Percentiles rank a stretch among this genome's conserved stretches.
Evolutionary conservation across 2,329 filamentous ascomycete species (phyloP).

Genomic region (Botrytis tulipae): DNA sequence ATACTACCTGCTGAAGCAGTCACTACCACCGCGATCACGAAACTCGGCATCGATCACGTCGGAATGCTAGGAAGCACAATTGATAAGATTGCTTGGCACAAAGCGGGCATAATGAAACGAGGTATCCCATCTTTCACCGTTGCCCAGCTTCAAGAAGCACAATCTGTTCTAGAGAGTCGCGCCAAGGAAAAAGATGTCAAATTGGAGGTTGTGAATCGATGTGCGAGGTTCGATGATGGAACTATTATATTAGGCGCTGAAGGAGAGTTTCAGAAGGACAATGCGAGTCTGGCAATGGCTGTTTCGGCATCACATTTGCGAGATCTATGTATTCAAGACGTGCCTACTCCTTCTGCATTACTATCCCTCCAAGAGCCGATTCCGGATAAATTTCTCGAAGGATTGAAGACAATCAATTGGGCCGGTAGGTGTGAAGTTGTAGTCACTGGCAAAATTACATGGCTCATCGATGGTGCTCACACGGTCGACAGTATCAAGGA

Average conservation of each 20-base stretch:
- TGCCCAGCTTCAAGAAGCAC: constrained; percentile 53
- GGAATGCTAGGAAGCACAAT: constrained; percentile 76
- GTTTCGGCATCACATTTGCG: constrained; percentile 53
- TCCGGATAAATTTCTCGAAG: constrained; percentile 63
- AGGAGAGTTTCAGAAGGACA: constrained; percentile 56
- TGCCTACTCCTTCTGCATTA: constrained; percentile 5
- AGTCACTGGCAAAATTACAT: constrained; percentile 58
- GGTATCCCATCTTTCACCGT: constrained; percentile 63
- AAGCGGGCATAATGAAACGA: constrained; percentile 79
- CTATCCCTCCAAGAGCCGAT: constrained; percentile 39
- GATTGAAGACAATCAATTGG: constrained; percentile 71
- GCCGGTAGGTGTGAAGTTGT: constrained; percentile 73
- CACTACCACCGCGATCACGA: constrained; percentile 71
- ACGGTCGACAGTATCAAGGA: constrained; percentile 84
- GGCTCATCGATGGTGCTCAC: constrained; percentile 94
- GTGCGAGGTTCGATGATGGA: constrained; percentile 44
- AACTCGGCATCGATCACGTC: constrained; percentile 81
- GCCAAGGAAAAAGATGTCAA: constrained; percentile 44
- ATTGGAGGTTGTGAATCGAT: constrained; percentile 31
- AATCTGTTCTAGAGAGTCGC: constrained; percentile 59
- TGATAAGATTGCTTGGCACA: constrained; percentile 87
- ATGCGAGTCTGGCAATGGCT: constrained; percentile 56
- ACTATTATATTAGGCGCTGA: constrained; percentile 48
- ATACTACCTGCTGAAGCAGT: constrained; percentile 58
- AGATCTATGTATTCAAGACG: constrained; percentile 39